Evolutionary conservation across 805 yeast genomes (phyloP).

Genomic region (Metschnikowia similis): DNA sequence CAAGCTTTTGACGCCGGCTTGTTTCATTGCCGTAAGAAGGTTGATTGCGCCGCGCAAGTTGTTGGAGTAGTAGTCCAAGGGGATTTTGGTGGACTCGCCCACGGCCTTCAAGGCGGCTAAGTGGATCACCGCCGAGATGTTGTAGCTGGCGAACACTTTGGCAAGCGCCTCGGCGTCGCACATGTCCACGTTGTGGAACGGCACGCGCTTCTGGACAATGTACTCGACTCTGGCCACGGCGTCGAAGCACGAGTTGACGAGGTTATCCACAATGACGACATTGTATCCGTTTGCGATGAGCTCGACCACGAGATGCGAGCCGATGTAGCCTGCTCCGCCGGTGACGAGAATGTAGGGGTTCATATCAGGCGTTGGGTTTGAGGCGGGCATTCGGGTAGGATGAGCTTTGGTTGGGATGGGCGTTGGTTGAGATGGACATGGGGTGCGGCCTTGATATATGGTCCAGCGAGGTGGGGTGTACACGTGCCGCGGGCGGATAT

Average conservation of each 20-base stretch:
- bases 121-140: slow-evolving; percentile 61
- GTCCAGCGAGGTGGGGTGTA: neutral
- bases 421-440: neutral
- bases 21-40: slow-evolving; percentile 51
- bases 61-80: slow-evolving; percentile 63
- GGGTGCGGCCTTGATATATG: neutral
- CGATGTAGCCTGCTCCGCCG: slow-evolving; percentile 87
- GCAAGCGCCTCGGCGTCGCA: slow-evolving; percentile 45
- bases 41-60: slow-evolving; percentile 63
- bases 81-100: slow-evolving; percentile 68
- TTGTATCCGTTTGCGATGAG: slow-evolving; percentile 57
- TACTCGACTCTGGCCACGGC: slow-evolving; percentile 60
- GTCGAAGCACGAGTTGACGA: slow-evolving; percentile 62
- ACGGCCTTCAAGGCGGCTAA: slow-evolving; percentile 84
- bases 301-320: slow-evolving; percentile 73
- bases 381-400: no score
- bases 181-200: slow-evolving; percentile 57
- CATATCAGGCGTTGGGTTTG: neutral
- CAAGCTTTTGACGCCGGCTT: slow-evolving; percentile 44
- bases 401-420: no score
- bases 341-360: slow-evolving; percentile 55
- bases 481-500: neutral
- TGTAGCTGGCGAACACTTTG: slow-evolving; percentile 45
- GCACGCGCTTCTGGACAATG: slow-evolving; percentile 45
- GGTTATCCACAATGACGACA: slow-evolving; percentile 70